Base-by-base conservation (phyloP, 1,139 yeast genomes). In the Pneumocystis sp. region DNA sequence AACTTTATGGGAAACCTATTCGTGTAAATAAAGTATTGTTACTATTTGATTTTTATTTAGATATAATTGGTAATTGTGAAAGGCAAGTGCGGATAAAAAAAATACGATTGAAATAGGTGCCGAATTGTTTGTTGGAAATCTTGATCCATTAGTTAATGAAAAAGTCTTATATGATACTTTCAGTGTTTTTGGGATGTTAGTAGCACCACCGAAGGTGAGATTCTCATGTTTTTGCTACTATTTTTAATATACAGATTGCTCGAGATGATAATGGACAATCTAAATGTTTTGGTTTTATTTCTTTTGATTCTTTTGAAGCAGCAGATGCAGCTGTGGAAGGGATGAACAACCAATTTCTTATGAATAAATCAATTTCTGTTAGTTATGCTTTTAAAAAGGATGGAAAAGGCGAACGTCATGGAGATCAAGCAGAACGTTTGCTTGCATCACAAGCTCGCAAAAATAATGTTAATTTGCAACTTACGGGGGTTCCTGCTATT, bases 371-470 rank as follows among this genome's bases (percentile, higher is more conserved):
- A 59, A 78, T 89, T 1, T 74, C 76, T 2, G 78, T 91, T 1
- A 81, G 82, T 39, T 91, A 89, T 73, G 96, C 96, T 0, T 84
- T 80, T 72, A 89, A 88, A 74, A 84, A 82, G 69, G 83, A 83
- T 67, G 79, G 82, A 21, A 79, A 79, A 64, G 82, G 80, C 65
- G 80, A 79, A 63, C 80, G 82, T 62, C 96, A 89, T 71, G 97
- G 97, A n/a, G 95, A 86, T 70, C 80, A 80, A 39, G 84, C 84
- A 0, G 97, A 91, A 72, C 79, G 97, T 70, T 69, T 82, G 63
- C 78, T 91, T 67, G 93, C 95, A 21, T 81, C 80, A 63, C 86
- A 84, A 72, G 96, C 95, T 1, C 74, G 75, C 67, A 77, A 76
- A 70, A 73, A 76, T 66, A 73, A 74, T 39, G 59, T 64, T 34